Evolutionary conservation across 805 yeast genomes (phyloP).

Genomic region (Nakazawaea peltata): DNA sequence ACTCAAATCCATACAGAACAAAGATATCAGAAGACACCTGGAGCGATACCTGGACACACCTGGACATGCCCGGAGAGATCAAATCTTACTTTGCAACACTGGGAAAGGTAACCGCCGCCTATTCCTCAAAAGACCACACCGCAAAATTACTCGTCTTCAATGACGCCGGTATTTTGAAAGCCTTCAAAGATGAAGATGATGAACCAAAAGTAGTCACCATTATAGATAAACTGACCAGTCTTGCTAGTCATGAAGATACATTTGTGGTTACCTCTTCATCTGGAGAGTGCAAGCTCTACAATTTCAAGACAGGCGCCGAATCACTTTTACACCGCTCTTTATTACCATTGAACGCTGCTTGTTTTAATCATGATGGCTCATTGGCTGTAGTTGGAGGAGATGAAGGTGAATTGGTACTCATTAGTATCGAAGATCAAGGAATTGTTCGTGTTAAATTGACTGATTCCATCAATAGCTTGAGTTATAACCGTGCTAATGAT

Average conservation of each 20-base stretch:
- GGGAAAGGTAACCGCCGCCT: conserved; percentile 11
- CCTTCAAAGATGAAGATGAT: conserved; percentile 32
- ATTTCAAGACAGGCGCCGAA: conserved; percentile 15
- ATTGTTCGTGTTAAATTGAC: conserved; percentile 28
- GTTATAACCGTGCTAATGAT: conserved; percentile 52
- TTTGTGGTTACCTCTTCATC: conserved; percentile 27
- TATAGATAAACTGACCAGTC: conserved; percentile 34
- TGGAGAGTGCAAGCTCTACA: conserved; percentile 36
- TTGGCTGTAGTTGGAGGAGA: conserved; percentile 60
- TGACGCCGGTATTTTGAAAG: conserved; percentile 44
- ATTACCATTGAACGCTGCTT: conserved; percentile 41
- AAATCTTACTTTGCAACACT: conserved; percentile 23
- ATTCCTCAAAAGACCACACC: not conserved
- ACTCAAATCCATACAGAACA: too few relatives aligned
- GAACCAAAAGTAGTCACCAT: conserved; percentile 58
- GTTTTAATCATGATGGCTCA: conserved; percentile 54
- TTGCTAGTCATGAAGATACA: conserved; percentile 13
- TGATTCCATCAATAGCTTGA: conserved; percentile 49
- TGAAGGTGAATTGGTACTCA: conserved; percentile 44
- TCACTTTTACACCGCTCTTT: conserved; percentile 36
- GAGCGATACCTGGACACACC: too few relatives aligned
- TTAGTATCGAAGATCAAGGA: conserved; percentile 30
- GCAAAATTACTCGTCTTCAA: conserved; percentile 37
- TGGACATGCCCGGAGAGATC: conserved; percentile 17
- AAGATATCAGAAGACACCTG: too few relatives aligned